Percentiles rank a stretch among this genome's conserved stretches.
phyloP scores from a whole-genome alignment of 1,139 yeast species.

The Blastobotrys aristatus region DNA sequence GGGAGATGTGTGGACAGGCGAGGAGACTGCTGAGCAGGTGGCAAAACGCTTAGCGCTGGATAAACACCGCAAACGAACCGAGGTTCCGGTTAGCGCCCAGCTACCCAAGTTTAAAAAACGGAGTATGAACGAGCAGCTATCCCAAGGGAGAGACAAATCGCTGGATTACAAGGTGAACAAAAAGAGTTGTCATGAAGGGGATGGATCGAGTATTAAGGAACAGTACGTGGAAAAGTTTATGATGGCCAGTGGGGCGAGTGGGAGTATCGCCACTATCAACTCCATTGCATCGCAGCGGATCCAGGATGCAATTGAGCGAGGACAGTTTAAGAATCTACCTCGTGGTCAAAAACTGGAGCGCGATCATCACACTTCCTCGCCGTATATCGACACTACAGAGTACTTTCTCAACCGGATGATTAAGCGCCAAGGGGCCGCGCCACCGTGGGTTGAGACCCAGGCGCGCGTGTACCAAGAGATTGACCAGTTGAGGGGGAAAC shows the following conservation, averaged over 20 bases:
- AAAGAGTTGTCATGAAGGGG: neutral
- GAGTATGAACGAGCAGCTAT: conserved; percentile 40
- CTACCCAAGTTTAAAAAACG: conserved; percentile 19
- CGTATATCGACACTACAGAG: conserved; percentile 54
- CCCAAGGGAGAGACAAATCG: conserved; percentile 58
- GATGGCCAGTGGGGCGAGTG: conserved; percentile 43
- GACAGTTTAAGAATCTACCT: conserved; percentile 61
- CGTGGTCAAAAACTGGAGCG: conserved; percentile 58
- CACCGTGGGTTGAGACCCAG: conserved; percentile 88
- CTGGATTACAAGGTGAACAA: conserved; percentile 57
- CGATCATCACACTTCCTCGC: conserved; percentile 39
- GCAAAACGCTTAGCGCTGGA: conserved; percentile 12
- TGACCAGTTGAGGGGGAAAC: conserved; percentile 38
- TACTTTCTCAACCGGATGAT: conserved; percentile 68
- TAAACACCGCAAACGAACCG: conserved; percentile 2
- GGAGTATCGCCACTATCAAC: conserved; percentile 49
- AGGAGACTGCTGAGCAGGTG: conserved; percentile 36
- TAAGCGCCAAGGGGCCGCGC: conserved; percentile 69
- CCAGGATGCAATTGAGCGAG: conserved; percentile 66
- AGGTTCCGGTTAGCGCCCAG: conserved; percentile 13
- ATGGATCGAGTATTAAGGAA: conserved; percentile 50
- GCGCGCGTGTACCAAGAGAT: conserved; percentile 49
- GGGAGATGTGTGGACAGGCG: conserved; percentile 65
- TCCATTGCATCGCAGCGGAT: conserved; percentile 71
- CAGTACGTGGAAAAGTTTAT: conserved; percentile 58